A percentile compares a stretch with the other conserved stretches of the same genome.
phyloP scores from a whole-genome alignment of 192 early-diverging fungal species.

The Backusella mclennaniae region DNA sequence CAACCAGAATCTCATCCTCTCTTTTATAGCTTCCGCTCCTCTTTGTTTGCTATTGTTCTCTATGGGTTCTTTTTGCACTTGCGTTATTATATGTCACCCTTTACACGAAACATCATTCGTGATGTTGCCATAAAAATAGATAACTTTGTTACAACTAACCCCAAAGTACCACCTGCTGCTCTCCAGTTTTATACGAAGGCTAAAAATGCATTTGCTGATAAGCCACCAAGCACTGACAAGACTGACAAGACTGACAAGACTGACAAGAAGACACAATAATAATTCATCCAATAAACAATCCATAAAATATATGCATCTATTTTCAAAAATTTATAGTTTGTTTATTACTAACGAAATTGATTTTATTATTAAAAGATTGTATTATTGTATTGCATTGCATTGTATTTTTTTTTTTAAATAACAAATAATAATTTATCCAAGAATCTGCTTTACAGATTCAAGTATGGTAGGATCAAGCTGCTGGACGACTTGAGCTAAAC shows the following conservation, averaged over 20 bases:
- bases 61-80: constrained; percentile 74
- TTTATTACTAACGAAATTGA: too few species aligned
- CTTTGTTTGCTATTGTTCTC: constrained; percentile 42
- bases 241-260: too few species aligned
- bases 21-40: constrained; percentile 21
- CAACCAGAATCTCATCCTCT: neutral
- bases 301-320: too few species aligned
- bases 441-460: constrained; percentile 35
- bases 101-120: constrained; percentile 11
- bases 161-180: constrained; percentile 26
- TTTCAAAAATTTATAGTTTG: too few species aligned
- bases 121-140: neutral
- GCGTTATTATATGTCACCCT: constrained; percentile 39
- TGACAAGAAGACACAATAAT: neutral
- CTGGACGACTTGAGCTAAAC: constrained; percentile 34
- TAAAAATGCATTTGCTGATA: neutral
- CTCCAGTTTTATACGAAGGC: constrained; percentile 19
- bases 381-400: too few species aligned
- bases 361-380: too few species aligned
- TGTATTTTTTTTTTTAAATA: neutral
- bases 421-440: neutral
- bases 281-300: too few species aligned
- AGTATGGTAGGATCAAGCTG: constrained; percentile 44
- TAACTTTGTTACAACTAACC: constrained; percentile 10
- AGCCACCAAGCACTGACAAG: neutral